Evolutionary conservation across 441 rosid genomes (phyloP), one percentile per base, ranked within the genome.

Genomic region (Croton setiger): DNA sequence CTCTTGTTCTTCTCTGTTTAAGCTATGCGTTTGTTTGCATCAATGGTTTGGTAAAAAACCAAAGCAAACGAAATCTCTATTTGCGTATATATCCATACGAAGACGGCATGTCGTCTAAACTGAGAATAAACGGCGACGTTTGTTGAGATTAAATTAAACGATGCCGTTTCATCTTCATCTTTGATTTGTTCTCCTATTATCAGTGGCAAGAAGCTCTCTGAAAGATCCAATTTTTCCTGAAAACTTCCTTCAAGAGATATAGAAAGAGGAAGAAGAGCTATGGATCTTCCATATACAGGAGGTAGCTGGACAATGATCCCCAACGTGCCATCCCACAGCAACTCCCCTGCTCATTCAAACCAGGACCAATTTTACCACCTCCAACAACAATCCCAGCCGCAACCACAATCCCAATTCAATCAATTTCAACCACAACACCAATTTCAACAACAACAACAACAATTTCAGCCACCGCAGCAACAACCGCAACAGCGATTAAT

Each of bases 231-330:
- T 48, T n/a, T 48, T 48, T 48, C 5, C 52, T 48, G n/a, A 48
- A n/a, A 9, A 51, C 27, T 54, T 3, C 51, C 15, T 43, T 61
- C 20, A 5, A 21, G 71, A 43, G 47, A 35, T 45, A 67, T 48
- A 14, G 60, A 61, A 43, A 48, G 21, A 27, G 31, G 31, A 27
- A 27, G 31, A 27, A 27, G 1, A 61, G 65, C 45, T 18, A 83
- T 86, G 91, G 91, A 84, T 80, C 82, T 45, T 36, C 6, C 83
- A 4, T 86, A 77, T 68, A 14, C 82, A 2, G 87, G 85, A 35
- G 84, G 86, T 63, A 87, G 87, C 14, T 90, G 95, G 89, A 77
- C 82, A 47, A 80, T 86, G 92, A 87, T 93, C 52, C 88, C 91
- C 3, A 83, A 75, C 80, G 69, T 81, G 54, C 83, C 82, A 1